These are phyloP conservation scores for Fusarium newnesense DNA, from an alignment of 2,329 filamentous ascomycete species.

Conservation along the genomic window DNA sequence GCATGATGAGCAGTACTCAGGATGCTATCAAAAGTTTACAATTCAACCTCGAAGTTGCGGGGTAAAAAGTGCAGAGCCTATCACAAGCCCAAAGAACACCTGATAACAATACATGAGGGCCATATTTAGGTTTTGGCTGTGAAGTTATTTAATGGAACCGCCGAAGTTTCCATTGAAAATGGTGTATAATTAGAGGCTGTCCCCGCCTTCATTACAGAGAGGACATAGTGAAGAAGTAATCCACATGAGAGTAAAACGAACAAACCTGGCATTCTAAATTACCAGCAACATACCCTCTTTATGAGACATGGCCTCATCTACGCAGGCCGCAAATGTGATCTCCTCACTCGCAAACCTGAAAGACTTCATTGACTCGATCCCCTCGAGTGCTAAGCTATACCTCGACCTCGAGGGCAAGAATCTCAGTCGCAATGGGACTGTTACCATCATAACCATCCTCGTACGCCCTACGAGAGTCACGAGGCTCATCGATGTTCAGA, in stretches of 20 bases:
- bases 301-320: not conserved
- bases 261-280: not conserved
- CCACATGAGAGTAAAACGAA: not conserved
- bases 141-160: not conserved
- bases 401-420: not conserved
- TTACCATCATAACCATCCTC: not conserved
- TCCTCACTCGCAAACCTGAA: not conserved
- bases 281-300: too few species aligned
- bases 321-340: not conserved
- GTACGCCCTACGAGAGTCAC: not conserved
- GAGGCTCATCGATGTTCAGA: not conserved
- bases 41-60: not conserved
- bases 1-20: too few species aligned
- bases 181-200: not conserved
- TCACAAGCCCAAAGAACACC: not conserved
- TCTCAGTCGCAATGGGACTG: not conserved
- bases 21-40: too few species aligned
- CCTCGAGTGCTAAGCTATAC: not conserved
- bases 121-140: not conserved
- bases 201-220: not conserved
- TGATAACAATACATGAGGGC: too few species aligned
- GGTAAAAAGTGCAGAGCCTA: too few species aligned
- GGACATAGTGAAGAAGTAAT: too few species aligned
- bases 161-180: too few species aligned
- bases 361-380: not conserved